Evolutionary conservation across 2,329 filamentous ascomycete genomes (phyloP), one percentile per base, ranked within the genome.

Genomic region (Shiraia bambusicola): DNA sequence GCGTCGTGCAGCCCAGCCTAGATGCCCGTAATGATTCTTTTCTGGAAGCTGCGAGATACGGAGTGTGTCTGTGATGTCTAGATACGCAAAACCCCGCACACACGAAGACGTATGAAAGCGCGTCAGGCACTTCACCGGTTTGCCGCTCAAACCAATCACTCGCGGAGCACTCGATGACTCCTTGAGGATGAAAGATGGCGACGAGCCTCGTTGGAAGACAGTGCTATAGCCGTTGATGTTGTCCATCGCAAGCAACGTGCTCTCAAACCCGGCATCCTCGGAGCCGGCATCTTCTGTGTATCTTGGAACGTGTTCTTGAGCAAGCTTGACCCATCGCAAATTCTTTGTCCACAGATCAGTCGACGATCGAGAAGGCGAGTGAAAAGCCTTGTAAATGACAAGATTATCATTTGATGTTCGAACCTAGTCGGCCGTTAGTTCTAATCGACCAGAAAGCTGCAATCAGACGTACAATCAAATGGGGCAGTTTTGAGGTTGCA

Each of bases 371-470:
- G 62, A 28, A 62, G 70, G 47, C 72, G 72, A 63, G 29, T 80
- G 76, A 54, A 89, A 86, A 1, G 92, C 90, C 63, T 93, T 83
- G 64, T 97, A 98, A 32, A 97, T 79, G 9, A 86, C 86, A 25
- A 97, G 72, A 61, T 97, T 91, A 50, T 95, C 86, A 45, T 82
- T 84, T 8, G 80, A 77, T 34, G 88, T 88, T 36, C 92, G 87
- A 19, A 91, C 73, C 86, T 90, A 50, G 27, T 27, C 34, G 45
- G 50, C 28, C 33, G 42, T 47, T 35, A 45, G 27, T 10, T 8
- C 12, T 28, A 13, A 15, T 13, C 12, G 8, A 32, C 24, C 9
- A 25, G 38, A 25, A 16, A 17, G 16, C 2, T 3, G 19, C 11
- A 15, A 27, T 17, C 13, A 5, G 14, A 68, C 84, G 71, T 73